These are phyloP conservation scores for Phascolomyces articulosus DNA, from an alignment of 371 early-diverging fungal genomes.

Conservation along the genomic window DNA sequence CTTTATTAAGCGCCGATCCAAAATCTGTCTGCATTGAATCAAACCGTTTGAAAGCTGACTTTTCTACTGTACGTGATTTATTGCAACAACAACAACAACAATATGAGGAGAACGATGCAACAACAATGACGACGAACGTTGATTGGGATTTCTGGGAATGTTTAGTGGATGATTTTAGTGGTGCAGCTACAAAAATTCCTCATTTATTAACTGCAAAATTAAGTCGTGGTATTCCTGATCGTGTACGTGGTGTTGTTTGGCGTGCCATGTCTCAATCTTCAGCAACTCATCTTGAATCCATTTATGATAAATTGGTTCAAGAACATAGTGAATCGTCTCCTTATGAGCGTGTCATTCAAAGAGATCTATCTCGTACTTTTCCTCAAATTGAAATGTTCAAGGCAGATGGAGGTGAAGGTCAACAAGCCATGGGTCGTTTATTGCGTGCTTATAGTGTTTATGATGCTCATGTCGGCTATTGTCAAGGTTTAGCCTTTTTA, in stretches of 20 bases:
- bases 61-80: conserved; percentile 46
- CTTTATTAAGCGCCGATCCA: conserved; percentile 59
- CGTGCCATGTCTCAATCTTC: conserved; percentile 85
- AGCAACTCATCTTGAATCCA: conserved; percentile 73
- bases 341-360: conserved; percentile 86
- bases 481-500: conserved; percentile 94
- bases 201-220: conserved; percentile 71
- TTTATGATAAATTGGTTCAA: conserved; percentile 76
- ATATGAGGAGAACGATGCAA: not conserved
- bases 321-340: conserved; percentile 68
- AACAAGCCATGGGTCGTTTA: conserved; percentile 81
- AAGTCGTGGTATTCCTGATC: conserved; percentile 82
- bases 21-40: conserved; percentile 64
- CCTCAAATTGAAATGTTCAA: conserved; percentile 86
- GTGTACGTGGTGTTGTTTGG: conserved; percentile 90
- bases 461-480: conserved; percentile 94
- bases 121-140: conserved; percentile 5
- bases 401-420: conserved; percentile 83
- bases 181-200: conserved; percentile 61
- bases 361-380: conserved; percentile 92
- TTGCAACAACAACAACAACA: conserved; percentile 6
- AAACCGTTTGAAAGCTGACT: conserved; percentile 58
- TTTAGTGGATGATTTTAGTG: conserved; percentile 83
- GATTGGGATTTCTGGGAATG: conserved; percentile 96
- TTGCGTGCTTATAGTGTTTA: conserved; percentile 90